These are phyloP conservation scores for Globisporangium splendens DNA, from an alignment of 352 stramenopile genomes.

Conservation along the genomic window DNA sequence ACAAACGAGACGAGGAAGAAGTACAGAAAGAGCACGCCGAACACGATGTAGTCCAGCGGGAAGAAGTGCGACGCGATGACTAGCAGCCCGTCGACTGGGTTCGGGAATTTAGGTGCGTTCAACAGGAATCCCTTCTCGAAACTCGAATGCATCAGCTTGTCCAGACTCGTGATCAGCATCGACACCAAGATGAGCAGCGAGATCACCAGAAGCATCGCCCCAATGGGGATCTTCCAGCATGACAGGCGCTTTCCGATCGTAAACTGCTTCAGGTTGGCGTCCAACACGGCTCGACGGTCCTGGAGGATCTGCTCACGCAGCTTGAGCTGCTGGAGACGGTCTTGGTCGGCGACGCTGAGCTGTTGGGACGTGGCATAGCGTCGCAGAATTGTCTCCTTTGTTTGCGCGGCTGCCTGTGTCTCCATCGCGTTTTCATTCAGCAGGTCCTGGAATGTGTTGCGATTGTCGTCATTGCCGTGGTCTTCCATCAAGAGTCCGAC, in stretches of 20 bases:
- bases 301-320: slow-evolving; percentile 60
- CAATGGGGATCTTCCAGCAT: slow-evolving; percentile 73
- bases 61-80: slow-evolving; percentile 74
- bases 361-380: slow-evolving; percentile 58
- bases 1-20: slow-evolving; percentile 76
- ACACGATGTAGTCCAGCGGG: slow-evolving; percentile 82
- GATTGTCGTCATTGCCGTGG: slow-evolving; percentile 61
- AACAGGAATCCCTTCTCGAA: slow-evolving; percentile 71
- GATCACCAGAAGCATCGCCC: slow-evolving; percentile 50
- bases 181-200: slow-evolving; percentile 70
- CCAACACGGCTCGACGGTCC: slow-evolving; percentile 63
- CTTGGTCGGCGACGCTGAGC: slow-evolving; percentile 67
- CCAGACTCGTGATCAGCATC: slow-evolving; percentile 73
- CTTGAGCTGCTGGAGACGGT: slow-evolving; percentile 72
- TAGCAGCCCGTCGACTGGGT: slow-evolving; percentile 71
- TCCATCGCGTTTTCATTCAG: slow-evolving; percentile 75
- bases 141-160: slow-evolving; percentile 75
- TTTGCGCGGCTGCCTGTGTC: slow-evolving; percentile 59
- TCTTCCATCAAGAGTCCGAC: slow-evolving; percentile 80
- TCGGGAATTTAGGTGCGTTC: slow-evolving; percentile 58
- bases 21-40: slow-evolving; percentile 74
- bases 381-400: slow-evolving; percentile 64
- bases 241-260: slow-evolving; percentile 33
- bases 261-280: slow-evolving; percentile 61
- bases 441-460: slow-evolving; percentile 69